Evolutionary conservation across 2,329 filamentous ascomycete species (phyloP).

Genomic region (Knoxdaviesia proteae): DNA sequence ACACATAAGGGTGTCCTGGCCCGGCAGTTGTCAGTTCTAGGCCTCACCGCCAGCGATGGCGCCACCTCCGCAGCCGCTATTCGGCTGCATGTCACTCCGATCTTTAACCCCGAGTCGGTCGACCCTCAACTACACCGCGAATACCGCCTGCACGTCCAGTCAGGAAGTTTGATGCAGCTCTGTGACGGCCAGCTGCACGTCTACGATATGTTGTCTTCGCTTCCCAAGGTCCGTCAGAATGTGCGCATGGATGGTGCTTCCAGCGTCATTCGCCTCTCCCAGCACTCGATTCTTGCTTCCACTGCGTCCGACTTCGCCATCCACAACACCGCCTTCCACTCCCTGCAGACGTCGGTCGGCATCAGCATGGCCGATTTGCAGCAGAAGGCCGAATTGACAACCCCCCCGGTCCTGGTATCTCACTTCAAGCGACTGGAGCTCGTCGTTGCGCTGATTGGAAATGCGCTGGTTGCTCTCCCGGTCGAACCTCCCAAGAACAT

Average conservation of each 20-base stretch:
- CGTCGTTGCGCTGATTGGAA: conserved; percentile 41
- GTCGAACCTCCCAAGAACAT: conserved; percentile 38
- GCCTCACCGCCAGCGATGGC: conserved; percentile 8
- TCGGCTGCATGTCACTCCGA: conserved; percentile 18
- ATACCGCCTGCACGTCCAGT: conserved; percentile 39
- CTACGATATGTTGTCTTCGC: conserved; percentile 41
- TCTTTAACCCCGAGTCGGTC: conserved; percentile 9
- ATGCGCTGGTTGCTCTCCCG: conserved; percentile 46
- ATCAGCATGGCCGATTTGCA: conserved; percentile 21
- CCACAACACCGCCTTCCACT: conserved; percentile 49
- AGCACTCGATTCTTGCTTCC: conserved; percentile 42
- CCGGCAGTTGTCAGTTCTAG: conserved; percentile 16
- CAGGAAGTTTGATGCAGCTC: conserved; percentile 43
- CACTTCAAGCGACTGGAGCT: conserved; percentile 48
- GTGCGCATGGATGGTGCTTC: conserved; percentile 28
- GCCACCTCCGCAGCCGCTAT: conserved; percentile 9
- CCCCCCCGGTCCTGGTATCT: conserved; percentile 25
- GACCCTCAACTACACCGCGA: conserved; percentile 3
- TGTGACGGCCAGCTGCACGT: conserved; percentile 30
- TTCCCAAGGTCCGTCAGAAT: conserved; percentile 37
- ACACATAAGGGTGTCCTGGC: conserved; percentile 6
- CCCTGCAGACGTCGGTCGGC: conserved; percentile 28
- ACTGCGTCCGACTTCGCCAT: conserved; percentile 34
- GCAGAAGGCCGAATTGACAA: conserved; percentile 12
- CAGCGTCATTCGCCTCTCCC: conserved; percentile 47